phyloP scores from a whole-genome alignment of 2,329 filamentous ascomycete species.

The Microdochium nivale region DNA sequence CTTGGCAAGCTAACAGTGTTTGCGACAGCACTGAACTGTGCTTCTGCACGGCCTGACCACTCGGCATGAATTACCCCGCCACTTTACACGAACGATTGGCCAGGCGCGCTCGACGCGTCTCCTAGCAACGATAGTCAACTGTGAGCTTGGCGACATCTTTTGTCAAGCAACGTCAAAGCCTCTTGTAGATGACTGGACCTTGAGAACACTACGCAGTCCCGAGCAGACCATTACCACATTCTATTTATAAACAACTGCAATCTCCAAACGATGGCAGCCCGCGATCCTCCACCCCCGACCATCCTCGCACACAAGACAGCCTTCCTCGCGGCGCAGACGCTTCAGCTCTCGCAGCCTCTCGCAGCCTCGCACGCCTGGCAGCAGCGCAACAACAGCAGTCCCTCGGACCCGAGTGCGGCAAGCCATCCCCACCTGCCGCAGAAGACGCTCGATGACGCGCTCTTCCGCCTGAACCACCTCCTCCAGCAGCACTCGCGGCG shows the following conservation, averaged over 20 bases:
- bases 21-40: not conserved
- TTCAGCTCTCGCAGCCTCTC: slow-evolving; percentile 51
- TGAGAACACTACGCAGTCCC: no score
- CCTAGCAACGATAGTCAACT: not conserved
- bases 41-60: not conserved
- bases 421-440: slow-evolving; percentile 25
- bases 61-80: not conserved
- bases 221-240: no score
- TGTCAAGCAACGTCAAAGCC: no score
- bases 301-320: slow-evolving; percentile 54
- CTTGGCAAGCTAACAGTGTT: not conserved
- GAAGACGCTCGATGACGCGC: slow-evolving; percentile 45
- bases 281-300: slow-evolving; percentile 32
- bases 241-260: no score
- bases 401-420: not conserved
- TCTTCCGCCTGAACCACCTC: slow-evolving; percentile 50
- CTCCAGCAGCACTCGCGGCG: slow-evolving; percentile 57
- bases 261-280: not conserved
- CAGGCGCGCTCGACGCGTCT: not conserved
- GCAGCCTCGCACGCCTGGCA: slow-evolving; percentile 46
- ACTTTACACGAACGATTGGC: not conserved
- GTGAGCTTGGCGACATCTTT: not conserved
- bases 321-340: slow-evolving; percentile 56
- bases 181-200: no score
- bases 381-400: slow-evolving; percentile 30